A percentile compares a stretch with the other conserved stretches of the same genome.
phyloP scores from a whole-genome alignment of 148 eudicot species.

The Camellia lanceoleosa region DNA sequence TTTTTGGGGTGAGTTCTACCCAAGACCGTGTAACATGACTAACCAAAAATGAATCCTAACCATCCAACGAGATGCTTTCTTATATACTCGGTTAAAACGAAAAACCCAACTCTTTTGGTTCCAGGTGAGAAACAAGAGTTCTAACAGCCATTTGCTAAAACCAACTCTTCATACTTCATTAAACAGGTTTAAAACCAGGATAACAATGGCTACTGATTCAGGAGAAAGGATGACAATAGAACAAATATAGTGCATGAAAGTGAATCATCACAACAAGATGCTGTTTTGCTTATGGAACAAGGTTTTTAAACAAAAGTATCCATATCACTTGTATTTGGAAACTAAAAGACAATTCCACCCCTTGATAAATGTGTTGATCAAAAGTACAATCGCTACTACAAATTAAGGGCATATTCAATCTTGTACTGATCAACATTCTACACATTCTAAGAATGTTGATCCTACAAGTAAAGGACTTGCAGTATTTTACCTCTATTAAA shows the following conservation, averaged over 20 bases:
- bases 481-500: neutral
- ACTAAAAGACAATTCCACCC: no score
- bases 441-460: no score
- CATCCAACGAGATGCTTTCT: neutral
- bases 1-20: no score
- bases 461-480: no score
- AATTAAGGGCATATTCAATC: neutral
- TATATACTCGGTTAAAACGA: neutral
- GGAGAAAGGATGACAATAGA: neutral
- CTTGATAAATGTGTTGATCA: neutral
- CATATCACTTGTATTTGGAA: neutral
- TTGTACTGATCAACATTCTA: neutral
- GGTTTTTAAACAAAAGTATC: slow-evolving; percentile 2
- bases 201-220: neutral
- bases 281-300: neutral
- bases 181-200: neutral
- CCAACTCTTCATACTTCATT: neutral
- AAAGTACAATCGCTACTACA: neutral
- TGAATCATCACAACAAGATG: neutral
- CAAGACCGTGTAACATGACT: no score
- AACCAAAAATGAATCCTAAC: neutral
- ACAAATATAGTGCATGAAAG: neutral
- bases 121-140: neutral
- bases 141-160: neutral
- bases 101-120: slow-evolving; percentile 1